Evolutionary conservation across 306 rosid species (phyloP), one percentile per base, ranked within the genome.

Genomic region (Fragaria ananassa): DNA sequence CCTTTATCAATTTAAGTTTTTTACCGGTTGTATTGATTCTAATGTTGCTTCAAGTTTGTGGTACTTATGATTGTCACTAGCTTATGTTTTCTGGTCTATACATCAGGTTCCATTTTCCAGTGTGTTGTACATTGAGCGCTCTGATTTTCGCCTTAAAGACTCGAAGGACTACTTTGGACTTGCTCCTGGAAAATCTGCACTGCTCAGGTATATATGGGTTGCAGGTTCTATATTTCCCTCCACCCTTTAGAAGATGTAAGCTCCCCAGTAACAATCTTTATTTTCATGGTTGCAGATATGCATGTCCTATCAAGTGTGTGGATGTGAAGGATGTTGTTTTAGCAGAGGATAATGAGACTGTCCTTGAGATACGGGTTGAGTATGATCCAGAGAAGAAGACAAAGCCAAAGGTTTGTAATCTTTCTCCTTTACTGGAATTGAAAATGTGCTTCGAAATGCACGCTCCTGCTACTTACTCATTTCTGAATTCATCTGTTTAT

Each of bases 131-230:
- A 92, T 96, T 74, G 99, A 96, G 21, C 85, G 68, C n/a, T 87
- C 97, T 37, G 99, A 96, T 75, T 92, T 96, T 80, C 98, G 96
- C 76, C 78, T 89, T 88, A 74, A 96, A 82, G 99, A 96, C 83
- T 92, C 99, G 12, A 96, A 92, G 80, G 99, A 92, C 73, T 96
- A 90, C 78, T 92, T 88, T 74, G 99, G 99, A 74, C 98, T 96
- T 84, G 99, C 99, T 69, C 98, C 93, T 54, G 98, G 98, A 46
- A 96, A 96, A 87, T 92, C 97, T 71, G 99, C 83, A 78, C 87
- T 92, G 34, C 95, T 96, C 83, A 96, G 97, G 98, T 90, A 72
- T 71, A 78, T 79, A 56, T 11, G 31, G 68, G 31, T 69, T 62
- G 11, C 71, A 62, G 72, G 66, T 72, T 80, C 19, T 69, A 50